Conservation (phyloP, 2,329 filamentous ascomycete species). For the Colletotrichum melonis region DNA sequence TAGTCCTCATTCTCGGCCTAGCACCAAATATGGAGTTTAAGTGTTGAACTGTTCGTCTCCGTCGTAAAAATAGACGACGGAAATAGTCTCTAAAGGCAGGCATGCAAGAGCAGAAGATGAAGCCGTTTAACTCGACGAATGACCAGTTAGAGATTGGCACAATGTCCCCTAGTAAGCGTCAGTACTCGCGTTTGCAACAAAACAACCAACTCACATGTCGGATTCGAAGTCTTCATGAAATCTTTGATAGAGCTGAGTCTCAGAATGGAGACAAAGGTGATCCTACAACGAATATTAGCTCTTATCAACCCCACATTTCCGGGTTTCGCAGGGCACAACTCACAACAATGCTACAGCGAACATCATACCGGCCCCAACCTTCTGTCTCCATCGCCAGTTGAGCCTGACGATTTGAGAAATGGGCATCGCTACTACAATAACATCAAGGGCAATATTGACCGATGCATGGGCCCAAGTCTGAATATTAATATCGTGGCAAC, state of each 20-base stretch:
- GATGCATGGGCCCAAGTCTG: slow-evolving; percentile 59
- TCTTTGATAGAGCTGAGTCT: slow-evolving; percentile 5
- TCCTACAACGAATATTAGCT: background rate
- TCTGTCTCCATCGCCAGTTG: slow-evolving; percentile 55
- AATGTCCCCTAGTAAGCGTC: slow-evolving; percentile 1
- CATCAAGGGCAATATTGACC: slow-evolving; percentile 59
- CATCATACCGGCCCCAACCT: slow-evolving; percentile 56
- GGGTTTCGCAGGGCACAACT: background rate
- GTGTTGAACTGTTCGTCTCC: background rate
- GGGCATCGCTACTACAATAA: slow-evolving; percentile 60
- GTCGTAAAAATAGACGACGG: slow-evolving; percentile 11
- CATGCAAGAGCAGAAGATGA: slow-evolving; percentile 33
- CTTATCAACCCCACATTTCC: too few species aligned
- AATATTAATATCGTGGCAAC: slow-evolving; percentile 58
- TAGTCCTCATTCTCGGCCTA: background rate
- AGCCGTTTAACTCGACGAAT: slow-evolving; percentile 24
- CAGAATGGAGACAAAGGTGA: slow-evolving; percentile 11
- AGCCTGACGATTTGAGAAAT: slow-evolving; percentile 52
- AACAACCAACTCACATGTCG: slow-evolving; percentile 3
- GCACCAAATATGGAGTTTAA: background rate
- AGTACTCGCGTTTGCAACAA: too few species aligned
- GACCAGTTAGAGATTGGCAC: slow-evolving; percentile 30
- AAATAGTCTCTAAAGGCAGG: slow-evolving; percentile 26
- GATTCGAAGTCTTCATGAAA: slow-evolving; percentile 31
- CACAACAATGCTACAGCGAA: slow-evolving; percentile 42